Conservation (phyloP, 768 basidiomycete species). For the Leccinum sublutescens region DNA sequence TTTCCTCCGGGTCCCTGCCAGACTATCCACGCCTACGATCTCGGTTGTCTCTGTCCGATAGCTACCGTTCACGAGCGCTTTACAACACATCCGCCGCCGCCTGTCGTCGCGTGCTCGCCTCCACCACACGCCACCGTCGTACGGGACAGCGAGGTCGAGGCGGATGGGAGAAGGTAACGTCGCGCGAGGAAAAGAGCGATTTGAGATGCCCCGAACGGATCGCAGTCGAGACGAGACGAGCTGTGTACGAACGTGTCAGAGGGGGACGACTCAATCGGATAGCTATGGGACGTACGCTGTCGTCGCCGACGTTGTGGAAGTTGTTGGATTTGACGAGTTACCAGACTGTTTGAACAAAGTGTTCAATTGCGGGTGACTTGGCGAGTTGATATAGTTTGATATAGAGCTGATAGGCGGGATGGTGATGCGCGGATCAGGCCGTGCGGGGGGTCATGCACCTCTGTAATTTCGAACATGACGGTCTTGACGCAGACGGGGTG, state of each 20-base stretch:
- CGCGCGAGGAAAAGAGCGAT: constrained; percentile 73
- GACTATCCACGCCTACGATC: too few species aligned
- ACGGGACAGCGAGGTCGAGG: constrained; percentile 71
- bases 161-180: constrained; percentile 73
- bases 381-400: constrained; percentile 77
- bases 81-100: constrained; percentile 53
- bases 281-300: constrained; percentile 52
- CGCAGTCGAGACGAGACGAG: constrained; percentile 88
- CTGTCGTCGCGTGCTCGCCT: constrained; percentile 83
- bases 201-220: constrained; percentile 87
- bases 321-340: constrained; percentile 67
- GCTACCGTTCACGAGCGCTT: too few species aligned
- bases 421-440: background rate
- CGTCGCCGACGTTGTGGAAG: constrained; percentile 66
- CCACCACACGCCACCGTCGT: constrained; percentile 42
- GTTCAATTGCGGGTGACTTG: constrained; percentile 58
- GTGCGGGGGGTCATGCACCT: constrained; percentile 46
- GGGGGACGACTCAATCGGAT: background rate
- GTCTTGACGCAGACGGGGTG: constrained; percentile 86
- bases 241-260: constrained; percentile 31
- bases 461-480: constrained; percentile 84
- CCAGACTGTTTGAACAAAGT: constrained; percentile 93
- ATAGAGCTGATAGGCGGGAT: constrained; percentile 52
- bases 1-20: too few species aligned
- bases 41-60: too few species aligned